Evolutionary conservation across 495 filamentous ascomycete species (phyloP), one percentile per base, ranked within the genome.

Genomic region (Penicillium coffeae): DNA sequence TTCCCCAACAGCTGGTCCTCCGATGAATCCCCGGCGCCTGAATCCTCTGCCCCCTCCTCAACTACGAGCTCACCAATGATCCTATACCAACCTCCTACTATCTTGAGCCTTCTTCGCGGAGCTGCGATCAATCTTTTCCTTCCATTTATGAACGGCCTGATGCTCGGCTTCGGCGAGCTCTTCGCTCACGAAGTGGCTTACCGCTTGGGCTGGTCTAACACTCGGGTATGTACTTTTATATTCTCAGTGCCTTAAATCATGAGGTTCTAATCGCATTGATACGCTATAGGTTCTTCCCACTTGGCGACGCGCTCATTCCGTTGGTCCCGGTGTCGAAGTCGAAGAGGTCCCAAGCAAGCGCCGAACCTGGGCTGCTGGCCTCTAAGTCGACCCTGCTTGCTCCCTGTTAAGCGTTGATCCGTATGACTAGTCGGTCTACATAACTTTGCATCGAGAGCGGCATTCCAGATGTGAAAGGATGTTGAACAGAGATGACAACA

Each of bases 81-180:
- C 21, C 77, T 97, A 25, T 99, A 97, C 77, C 80, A 83, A 25
- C 88, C 90, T 13, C 91, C 94, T 0, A 93, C 89, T 0, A 44
- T 92, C 25, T 92, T 87, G 87, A 80, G 87, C 21, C 62, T 99
- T 33, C 42, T 96, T 41, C 83, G 92, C 27, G 89, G 93, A 7
- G 89, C 90, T 6, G 90, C 90, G 3, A 97, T 99, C 69, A 99
- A 99, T 64, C 73, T 99, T 7, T 50, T 99, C 0, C 73, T 99
- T 2, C 93, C 93, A 0, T 99, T 99, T 52, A 82, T 99, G 57
- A 99, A 99, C 68, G 93, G 93, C 16, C 77, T 99, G 70, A 99
- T 99, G 93, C 71, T 99, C 45, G 93, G 93, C 4, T 95, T 99
- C 60, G 93, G 93, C 18, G 93, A 99, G 70, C 72, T 99, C 32